Percentiles rank a stretch among this genome's conserved stretches.
Evolutionary conservation across 1,284 basidiomycete species (phyloP).

Genomic region (Farysia itapuensis): DNA sequence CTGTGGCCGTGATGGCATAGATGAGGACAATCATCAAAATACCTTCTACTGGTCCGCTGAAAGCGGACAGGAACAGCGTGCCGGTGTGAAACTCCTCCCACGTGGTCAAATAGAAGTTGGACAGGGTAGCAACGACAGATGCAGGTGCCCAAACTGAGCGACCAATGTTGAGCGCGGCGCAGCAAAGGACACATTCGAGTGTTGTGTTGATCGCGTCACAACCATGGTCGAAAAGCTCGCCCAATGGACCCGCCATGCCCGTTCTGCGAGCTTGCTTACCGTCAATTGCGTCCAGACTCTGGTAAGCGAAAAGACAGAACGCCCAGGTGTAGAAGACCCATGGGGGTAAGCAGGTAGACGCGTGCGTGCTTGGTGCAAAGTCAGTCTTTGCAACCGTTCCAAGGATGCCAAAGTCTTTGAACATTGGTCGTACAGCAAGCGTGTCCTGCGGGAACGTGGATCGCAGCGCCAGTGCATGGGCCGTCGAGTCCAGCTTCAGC

Average conservation of each 20-base stretch:
- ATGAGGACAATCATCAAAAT: constrained; percentile 82
- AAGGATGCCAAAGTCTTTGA: constrained; percentile 38
- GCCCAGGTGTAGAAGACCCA: constrained; percentile 67
- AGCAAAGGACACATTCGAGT: constrained; percentile 49
- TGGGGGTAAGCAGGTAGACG: constrained; percentile 21
- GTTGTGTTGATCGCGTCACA: constrained; percentile 84
- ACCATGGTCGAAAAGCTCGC: constrained; percentile 97
- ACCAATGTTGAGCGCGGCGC: constrained; percentile 72
- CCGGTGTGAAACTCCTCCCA: constrained; percentile 99
- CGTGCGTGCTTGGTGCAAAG: constrained; percentile 9
- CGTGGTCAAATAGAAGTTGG: constrained; percentile 90
- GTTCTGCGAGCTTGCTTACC: constrained; percentile 93
- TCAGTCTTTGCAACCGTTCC: constrained; percentile 20
- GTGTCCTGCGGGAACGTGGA: constrained; percentile 29
- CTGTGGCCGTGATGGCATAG: constrained; percentile 71
- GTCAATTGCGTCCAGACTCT: constrained; percentile 84
- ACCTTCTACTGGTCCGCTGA: constrained; percentile 94
- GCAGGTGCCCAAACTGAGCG: constrained; percentile 95
- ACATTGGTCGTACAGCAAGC: constrained; percentile 36
- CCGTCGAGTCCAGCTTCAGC: constrained; percentile 45
- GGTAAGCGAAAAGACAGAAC: constrained; percentile 85
- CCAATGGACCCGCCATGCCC: constrained; percentile 91
- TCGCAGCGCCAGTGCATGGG: constrained; percentile 12
- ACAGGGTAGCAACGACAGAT: constrained; percentile 79
- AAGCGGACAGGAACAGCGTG: constrained; percentile 66